Base-by-base conservation (phyloP, 2,329 filamentous ascomycete species). In the Claviceps cyperi region DNA sequence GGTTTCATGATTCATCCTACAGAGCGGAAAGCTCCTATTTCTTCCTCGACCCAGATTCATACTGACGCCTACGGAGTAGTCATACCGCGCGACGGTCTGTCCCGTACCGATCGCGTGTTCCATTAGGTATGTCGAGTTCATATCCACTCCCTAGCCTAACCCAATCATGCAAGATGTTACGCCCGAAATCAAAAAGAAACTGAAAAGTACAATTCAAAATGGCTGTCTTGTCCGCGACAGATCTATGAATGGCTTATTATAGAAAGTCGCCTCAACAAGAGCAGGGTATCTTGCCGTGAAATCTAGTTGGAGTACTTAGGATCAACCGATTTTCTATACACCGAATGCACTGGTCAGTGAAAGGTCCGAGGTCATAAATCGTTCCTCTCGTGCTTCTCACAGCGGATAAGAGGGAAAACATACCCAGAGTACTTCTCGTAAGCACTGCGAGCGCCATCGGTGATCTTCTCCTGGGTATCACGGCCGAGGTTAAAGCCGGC, bases 391-490 rank as follows among this genome's bases (percentile, higher is more conserved):
- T n/a, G 5, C 43, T 19, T 14, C 17, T 39, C 8, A 3, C 15
- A 8, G 15, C 4, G 40, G 17, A 15, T 21, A 7, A 8, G 11
- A 22, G 40, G 14, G 19, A 19, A 41, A 11, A 41, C 64, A 51
- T 58, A 68, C 66, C 66, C 66, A 48, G 66, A 57, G 7, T 51
- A 40, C 59, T 66, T 68, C 56, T 69, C 66, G 19, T 61, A 69
- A 28, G 59, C 51, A 35, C 14, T 41, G 47, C 66, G 66, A 8
- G 55, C 61, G 17, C 55, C 58, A 49, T 69, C 66, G 47, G 64
- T 66, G 19, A 66, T 62, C 63, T 68, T 68, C 59, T 69, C 66
- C 39, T 65, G 58, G 24, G 61, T 63, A 5, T 60, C 52, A 40
- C 54, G 58, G 54, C 59, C 52, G 32, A 69, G 48, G 59, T 66